Evolutionary conservation across 352 stramenopile species (phyloP).

Genomic region (Pythium biforme): DNA sequence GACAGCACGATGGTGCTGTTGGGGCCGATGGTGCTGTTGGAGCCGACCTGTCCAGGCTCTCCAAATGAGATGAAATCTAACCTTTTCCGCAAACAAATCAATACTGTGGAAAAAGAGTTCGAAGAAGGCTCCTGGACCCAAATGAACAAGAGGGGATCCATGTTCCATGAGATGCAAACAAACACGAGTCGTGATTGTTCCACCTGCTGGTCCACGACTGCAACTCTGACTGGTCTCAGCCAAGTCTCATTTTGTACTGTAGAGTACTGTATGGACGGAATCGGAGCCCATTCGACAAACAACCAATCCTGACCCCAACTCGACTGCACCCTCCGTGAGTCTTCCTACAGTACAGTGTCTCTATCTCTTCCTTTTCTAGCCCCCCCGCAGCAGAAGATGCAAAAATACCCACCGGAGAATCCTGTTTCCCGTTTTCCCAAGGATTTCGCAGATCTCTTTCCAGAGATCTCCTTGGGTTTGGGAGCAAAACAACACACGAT

Average conservation of each 20-base stretch:
- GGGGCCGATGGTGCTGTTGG: too few relatives aligned
- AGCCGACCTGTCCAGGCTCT: too few relatives aligned
- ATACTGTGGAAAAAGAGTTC: background rate
- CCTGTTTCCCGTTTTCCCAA: background rate
- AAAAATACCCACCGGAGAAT: background rate
- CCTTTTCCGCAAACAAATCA: background rate
- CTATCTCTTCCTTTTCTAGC: too few relatives aligned
- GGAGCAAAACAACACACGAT: background rate
- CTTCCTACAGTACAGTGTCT: background rate
- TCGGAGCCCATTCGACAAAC: background rate
- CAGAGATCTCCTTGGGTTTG: background rate
- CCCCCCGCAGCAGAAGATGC: too few relatives aligned
- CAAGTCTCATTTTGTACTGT: too few relatives aligned
- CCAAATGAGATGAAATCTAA: background rate
- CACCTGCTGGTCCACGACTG: too few relatives aligned
- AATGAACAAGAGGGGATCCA: too few relatives aligned
- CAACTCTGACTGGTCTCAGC: too few relatives aligned
- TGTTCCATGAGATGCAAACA: too few relatives aligned
- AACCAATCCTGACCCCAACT: background rate
- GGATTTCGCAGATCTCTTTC: background rate
- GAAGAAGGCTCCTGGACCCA: background rate
- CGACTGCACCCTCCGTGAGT: background rate
- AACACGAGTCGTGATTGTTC: too few relatives aligned
- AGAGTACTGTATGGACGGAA: background rate
- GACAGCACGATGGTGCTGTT: background rate